A percentile compares a stretch with the other conserved stretches of the same genome.
These are phyloP conservation scores for Biancaea sappan DNA, from an alignment of 306 rosid genomes.

Conservation along the genomic window DNA sequence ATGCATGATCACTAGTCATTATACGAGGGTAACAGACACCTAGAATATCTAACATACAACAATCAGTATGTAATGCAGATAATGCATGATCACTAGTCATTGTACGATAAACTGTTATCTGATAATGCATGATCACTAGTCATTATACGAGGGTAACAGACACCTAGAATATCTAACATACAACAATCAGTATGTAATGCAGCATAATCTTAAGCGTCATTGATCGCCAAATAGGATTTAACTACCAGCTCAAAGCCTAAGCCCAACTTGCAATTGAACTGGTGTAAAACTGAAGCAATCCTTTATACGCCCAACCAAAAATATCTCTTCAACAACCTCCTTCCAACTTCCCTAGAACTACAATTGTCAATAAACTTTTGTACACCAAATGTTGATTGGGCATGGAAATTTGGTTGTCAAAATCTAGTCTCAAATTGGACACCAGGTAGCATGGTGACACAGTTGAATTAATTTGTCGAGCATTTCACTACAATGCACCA, in stretches of 20 bases:
- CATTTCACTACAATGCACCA: constrained; percentile 21
- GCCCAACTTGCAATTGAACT: constrained; percentile 11
- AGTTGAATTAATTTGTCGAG: background rate
- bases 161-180: constrained; percentile 26
- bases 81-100: background rate
- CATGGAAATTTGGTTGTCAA: background rate
- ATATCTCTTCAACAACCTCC: constrained; percentile 15
- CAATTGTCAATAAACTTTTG: constrained; percentile 1
- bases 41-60: constrained; percentile 32
- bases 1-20: background rate
- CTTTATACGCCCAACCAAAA: background rate
- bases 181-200: constrained; percentile 24
- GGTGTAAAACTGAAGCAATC: background rate
- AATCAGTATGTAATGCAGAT: constrained; percentile 1
- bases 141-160: background rate
- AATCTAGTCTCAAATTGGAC: background rate
- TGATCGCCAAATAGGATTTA: constrained; percentile 6
- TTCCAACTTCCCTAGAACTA: too few species aligned
- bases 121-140: background rate
- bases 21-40: constrained; percentile 22
- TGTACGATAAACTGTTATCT: background rate
- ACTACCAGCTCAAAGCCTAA: constrained; percentile 21
- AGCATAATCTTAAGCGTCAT: constrained; percentile 18
- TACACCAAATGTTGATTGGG: constrained; percentile 3
- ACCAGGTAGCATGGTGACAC: constrained; percentile 3